Base-by-base conservation (phyloP, 2,329 filamentous ascomycete genomes). In the Pseudocercospora fijiensis region DNA sequence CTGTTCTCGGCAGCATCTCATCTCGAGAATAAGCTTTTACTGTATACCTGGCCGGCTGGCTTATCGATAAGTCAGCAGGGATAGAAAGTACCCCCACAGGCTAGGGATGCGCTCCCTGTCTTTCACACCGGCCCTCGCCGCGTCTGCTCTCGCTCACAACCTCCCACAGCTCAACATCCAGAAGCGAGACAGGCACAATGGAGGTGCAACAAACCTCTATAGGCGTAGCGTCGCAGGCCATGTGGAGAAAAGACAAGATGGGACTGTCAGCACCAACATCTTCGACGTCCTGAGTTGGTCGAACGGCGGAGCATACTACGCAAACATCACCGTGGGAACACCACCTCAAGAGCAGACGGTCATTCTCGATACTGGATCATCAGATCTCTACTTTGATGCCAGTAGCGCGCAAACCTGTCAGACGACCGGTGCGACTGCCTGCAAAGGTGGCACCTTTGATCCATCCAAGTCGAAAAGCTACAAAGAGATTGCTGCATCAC, bases 291-390 rank as follows among this genome's bases (percentile, higher is more conserved):
- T 72, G 57, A 70, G 70, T 16, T 76, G 71, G 70, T 71, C 67
- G 61, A 58, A 49, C 24, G 74, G 74, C 20, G 74, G 74, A 41
- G 74, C 73, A 53, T 76, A 76, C 62, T 76, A 76, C 65, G 71
- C 72, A 30, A 76, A 76, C 58, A 60, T 76, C 51, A 74, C 73
- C 10, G 70, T 75, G 16, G 75, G 75, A 18, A 75, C 72, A 1
- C 75, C 74, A 13, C 70, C 73, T 9, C 74, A 76, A 67, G 47
- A 61, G 5, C 70, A 74, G 52, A 69, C 70, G 13, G 72, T 75
- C 47, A 72, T 75, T 55, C 68, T 76, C 57, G 75, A 76, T 56
- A 75, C 75, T 51, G 75, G 75, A 49, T 74, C 72, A 56, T 70
- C 69, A 27, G 75, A 76, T 49, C 71, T 75, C 10, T 75, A 74